A percentile compares a stretch with the other conserved stretches of the same genome.
These are phyloP conservation scores for Aspergillus homomorphus DNA, from an alignment of 495 filamentous ascomycete genomes.

Conservation along the genomic window DNA sequence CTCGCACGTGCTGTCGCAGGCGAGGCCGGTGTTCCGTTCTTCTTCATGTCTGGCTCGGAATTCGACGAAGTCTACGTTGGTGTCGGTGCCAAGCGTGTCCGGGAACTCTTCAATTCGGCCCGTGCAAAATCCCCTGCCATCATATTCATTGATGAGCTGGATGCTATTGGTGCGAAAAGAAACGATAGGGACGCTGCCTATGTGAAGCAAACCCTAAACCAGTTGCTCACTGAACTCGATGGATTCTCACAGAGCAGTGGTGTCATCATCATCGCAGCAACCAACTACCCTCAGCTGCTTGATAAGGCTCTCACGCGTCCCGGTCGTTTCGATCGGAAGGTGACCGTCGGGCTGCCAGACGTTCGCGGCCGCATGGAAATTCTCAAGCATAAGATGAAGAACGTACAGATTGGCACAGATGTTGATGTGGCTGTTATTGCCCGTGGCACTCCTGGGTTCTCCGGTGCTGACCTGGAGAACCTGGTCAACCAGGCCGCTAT, in stretches of 20 bases:
- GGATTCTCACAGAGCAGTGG: constrained; percentile 92
- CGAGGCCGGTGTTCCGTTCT: constrained; percentile 96
- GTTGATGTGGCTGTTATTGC: constrained; percentile 82
- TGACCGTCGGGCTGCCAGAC: constrained; percentile 84
- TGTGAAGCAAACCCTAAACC: constrained; percentile 94
- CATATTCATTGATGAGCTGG: constrained; percentile 97
- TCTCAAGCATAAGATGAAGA: constrained; percentile 85
- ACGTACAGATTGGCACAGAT: constrained; percentile 71
- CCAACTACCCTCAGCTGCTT: constrained; percentile 90
- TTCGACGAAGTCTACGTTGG: constrained; percentile 99
- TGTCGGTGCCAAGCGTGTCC: constrained; percentile 95
- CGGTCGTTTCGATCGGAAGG: constrained; percentile 91
- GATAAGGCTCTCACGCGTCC: constrained; percentile 94
- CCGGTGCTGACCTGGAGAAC: constrained; percentile 93
- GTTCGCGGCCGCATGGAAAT: constrained; percentile 94
- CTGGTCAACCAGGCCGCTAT: constrained; percentile 95
- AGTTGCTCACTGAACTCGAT: constrained; percentile 95
- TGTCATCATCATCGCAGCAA: constrained; percentile 92
- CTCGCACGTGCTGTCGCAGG: constrained; percentile 94
- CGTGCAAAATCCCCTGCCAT: constrained; percentile 90
- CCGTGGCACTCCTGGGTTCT: constrained; percentile 83
- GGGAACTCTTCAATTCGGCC: constrained; percentile 87
- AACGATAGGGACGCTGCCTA: constrained; percentile 95
- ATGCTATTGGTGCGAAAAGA: constrained; percentile 91
- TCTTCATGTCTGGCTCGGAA: constrained; percentile 98